Percentiles rank a stretch among this genome's conserved stretches.
These are phyloP conservation scores for Sugiyamaella smithiae DNA, from an alignment of 805 yeast species.

Conservation along the genomic window DNA sequence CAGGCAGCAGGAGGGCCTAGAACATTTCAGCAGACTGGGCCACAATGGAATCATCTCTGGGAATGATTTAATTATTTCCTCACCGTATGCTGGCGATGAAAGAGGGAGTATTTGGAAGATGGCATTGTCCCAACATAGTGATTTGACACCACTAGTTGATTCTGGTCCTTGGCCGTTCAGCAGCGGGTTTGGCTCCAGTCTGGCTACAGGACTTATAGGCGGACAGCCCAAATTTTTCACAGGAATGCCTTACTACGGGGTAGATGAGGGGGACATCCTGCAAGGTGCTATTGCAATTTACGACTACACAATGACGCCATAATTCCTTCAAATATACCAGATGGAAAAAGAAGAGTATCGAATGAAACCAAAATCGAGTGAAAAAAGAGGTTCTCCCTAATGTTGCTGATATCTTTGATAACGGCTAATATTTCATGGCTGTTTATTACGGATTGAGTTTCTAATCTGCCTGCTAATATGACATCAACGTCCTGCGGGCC, in stretches of 20 bases:
- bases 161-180: constrained; percentile 31
- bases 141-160: constrained; percentile 20
- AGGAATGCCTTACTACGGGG: constrained; percentile 31
- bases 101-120: constrained; percentile 47
- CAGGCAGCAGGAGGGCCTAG: constrained; percentile 12
- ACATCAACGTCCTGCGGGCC: no score
- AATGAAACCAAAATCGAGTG: neutral
- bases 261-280: constrained; percentile 1
- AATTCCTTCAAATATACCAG: no score
- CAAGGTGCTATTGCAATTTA: constrained; percentile 23
- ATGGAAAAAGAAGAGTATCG: neutral
- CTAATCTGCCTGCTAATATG: no score
- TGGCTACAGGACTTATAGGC: constrained; percentile 28
- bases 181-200: constrained; percentile 44
- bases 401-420: no score
- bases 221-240: constrained; percentile 19
- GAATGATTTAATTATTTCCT: constrained; percentile 37
- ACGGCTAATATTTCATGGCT: no score
- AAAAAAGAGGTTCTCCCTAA: no score
- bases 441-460: no score
- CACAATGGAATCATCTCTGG: constrained; percentile 31
- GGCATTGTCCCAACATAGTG: constrained; percentile 27
- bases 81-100: constrained; percentile 42
- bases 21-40: constrained; percentile 35
- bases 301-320: constrained; percentile 1